These are phyloP conservation scores for Melastoma malabathricum DNA, from an alignment of 345 rosid genomes.

Conservation along the genomic window DNA sequence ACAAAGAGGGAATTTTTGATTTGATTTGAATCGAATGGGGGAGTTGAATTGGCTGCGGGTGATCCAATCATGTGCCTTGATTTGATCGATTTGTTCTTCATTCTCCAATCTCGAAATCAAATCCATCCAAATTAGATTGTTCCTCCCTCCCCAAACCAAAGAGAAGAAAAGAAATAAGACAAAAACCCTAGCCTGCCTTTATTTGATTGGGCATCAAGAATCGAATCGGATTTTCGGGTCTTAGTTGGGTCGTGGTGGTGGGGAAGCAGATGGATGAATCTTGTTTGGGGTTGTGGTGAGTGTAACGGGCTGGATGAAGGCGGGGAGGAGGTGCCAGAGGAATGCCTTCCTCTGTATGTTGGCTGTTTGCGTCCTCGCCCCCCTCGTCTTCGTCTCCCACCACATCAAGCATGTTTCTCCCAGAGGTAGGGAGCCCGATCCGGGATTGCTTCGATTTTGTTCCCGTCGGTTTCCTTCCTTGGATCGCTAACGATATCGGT, in stretches of 20 bases:
- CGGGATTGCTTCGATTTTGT: slow-evolving; percentile 1
- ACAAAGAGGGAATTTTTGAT: no score
- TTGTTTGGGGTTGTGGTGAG: no score
- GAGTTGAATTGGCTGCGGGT: no score
- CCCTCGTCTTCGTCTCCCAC: slow-evolving; percentile 47
- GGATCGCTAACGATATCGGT: slow-evolving; percentile 7
- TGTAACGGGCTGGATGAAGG: slow-evolving; percentile 41
- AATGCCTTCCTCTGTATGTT: slow-evolving; percentile 64
- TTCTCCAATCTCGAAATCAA: no score
- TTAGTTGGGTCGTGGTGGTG: no score
- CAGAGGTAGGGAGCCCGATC: slow-evolving; percentile 25
- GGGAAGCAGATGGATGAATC: no score
- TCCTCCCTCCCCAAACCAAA: neutral
- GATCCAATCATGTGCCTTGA: no score
- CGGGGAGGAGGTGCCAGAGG: slow-evolving; percentile 66
- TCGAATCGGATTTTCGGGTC: neutral
- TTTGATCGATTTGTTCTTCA: no score
- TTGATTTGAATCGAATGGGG: no score
- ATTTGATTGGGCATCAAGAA: neutral
- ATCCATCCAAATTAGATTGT: no score
- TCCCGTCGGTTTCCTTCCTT: no score
- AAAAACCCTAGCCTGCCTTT: slow-evolving; percentile 5
- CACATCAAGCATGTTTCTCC: slow-evolving; percentile 37
- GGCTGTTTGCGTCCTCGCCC: slow-evolving; percentile 57
- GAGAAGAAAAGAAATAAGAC: neutral